Percentiles rank a stretch among this genome's conserved stretches.
phyloP scores from a whole-genome alignment of 164 flowering plant genomes.

The Tetracentron sinense region DNA sequence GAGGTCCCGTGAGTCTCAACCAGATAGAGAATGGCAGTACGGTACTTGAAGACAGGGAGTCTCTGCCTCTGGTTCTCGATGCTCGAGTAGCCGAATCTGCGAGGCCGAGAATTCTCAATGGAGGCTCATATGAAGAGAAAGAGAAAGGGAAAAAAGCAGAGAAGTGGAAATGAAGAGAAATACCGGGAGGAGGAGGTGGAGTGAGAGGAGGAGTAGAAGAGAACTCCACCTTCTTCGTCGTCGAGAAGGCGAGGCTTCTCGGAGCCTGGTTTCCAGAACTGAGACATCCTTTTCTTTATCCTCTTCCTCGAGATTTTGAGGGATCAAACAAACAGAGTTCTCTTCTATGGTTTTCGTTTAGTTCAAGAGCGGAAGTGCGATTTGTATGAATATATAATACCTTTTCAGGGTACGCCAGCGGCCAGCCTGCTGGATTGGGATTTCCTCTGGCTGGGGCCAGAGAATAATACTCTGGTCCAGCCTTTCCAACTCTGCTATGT shows the following conservation, averaged over 20 bases:
- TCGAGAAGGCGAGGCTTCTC: conserved; percentile 82
- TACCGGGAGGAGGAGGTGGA: conserved; percentile 52
- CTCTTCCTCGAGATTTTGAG: too few species aligned
- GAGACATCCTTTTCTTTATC: conserved; percentile 34
- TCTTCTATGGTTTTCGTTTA: too few species aligned
- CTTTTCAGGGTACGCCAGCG: too few species aligned
- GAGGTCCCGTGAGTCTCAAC: conserved; percentile 87
- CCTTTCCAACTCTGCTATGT: too few species aligned
- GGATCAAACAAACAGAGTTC: too few species aligned
- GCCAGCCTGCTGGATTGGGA: too few species aligned
- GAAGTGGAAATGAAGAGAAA: background rate
- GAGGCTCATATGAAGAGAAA: background rate
- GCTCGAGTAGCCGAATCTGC: conserved; percentile 53
- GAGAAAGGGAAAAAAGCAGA: background rate
- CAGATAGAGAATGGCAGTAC: conserved; percentile 70
- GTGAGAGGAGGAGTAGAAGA: conserved; percentile 46
- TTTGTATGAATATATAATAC: too few species aligned
- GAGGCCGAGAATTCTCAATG: background rate
- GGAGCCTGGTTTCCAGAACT: conserved; percentile 90
- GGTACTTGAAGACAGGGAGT: conserved; percentile 78
- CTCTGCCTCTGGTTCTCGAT: conserved; percentile 85
- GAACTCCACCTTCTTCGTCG: conserved; percentile 91
- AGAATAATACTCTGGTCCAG: too few species aligned
- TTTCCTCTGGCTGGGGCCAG: too few species aligned
- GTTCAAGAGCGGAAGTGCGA: too few species aligned